A percentile compares a stretch with the other conserved stretches of the same genome.
These are phyloP conservation scores for Litsea cubeba DNA, from an alignment of 164 flowering plant genomes.

Conservation along the genomic window DNA sequence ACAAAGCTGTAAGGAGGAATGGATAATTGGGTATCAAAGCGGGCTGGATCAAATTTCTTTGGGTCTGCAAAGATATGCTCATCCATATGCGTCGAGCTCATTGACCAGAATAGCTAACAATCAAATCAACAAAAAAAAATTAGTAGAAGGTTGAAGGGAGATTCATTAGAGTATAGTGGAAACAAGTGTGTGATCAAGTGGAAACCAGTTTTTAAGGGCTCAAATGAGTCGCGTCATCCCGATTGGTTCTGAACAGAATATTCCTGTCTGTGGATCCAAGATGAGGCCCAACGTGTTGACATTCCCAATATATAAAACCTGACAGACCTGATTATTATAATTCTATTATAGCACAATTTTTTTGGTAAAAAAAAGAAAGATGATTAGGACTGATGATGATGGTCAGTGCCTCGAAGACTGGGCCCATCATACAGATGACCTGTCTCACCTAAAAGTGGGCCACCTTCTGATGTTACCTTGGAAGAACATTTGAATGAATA, in stretches of 20 bases:
- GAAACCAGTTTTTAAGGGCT: too few relatives aligned
- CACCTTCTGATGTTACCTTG: not conserved
- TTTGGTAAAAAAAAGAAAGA: too few relatives aligned
- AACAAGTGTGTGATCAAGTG: too few relatives aligned
- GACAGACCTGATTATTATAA: too few relatives aligned
- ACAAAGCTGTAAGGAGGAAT: conserved; percentile 49
- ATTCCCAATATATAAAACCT: too few relatives aligned
- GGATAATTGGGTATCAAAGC: conserved; percentile 47
- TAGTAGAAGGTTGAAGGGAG: not conserved
- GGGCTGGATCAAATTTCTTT: conserved; percentile 48
- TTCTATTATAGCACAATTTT: too few relatives aligned
- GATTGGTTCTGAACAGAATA: not conserved
- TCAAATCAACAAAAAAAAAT: not conserved
- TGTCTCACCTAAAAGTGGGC: not conserved
- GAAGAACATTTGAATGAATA: not conserved
- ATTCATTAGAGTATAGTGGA: too few relatives aligned
- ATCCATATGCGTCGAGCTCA: conserved; percentile 58
- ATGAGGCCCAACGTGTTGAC: too few relatives aligned
- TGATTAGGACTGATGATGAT: too few relatives aligned
- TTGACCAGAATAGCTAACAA: conserved; percentile 47
- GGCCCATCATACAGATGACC: not conserved
- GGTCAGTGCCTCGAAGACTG: not conserved
- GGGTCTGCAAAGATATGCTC: conserved; percentile 49
- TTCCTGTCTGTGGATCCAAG: too few relatives aligned
- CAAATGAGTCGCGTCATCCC: too few relatives aligned